Evolutionary conservation across 2,329 filamentous ascomycete genomes (phyloP), one percentile per base, ranked within the genome.

Genomic region (Uncinocarpus reesii): DNA sequence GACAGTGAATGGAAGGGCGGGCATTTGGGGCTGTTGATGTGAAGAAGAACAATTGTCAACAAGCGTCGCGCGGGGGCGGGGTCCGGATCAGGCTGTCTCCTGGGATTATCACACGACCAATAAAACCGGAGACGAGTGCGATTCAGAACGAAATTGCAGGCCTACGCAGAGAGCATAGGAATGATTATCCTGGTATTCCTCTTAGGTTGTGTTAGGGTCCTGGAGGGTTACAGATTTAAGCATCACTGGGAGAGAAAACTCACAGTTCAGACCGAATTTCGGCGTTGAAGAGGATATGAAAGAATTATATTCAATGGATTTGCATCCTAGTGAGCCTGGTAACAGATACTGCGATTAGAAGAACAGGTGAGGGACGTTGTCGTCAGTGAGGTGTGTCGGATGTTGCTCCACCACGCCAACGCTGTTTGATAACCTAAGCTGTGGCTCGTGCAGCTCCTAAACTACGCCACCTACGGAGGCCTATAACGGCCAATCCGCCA

Each of bases 1-100:
- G 73, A 98, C 92, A 71, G 86, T 93, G 76, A 95, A 95, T 52
- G 81, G 80, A 59, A 75, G 74, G 53, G 65, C 67, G 66, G 82
- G 73, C 84, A 89, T 89, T 64, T 67, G 76, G 53, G 56, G 56
- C 55, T 57, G 58, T 55, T 54, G 55, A 56, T 54, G 58, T 57
- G 56, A 52, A 56, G 55, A 58, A 60, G 53, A 50, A 48, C 50
- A 48, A 45, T 40, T n/a, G 18, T 15, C 10, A 42, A 18, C 24
- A 32, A 16, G 31, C 13, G 28, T 37, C 18, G 42, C 35, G 41
- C 42, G 47, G 38, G 20, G 32, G 20, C 26, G 21, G 45, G 38
- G 7, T 42, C 26, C 31, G 45, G 32, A 18, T 29, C 34, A 11
- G 20, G 40, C 34, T 18, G 41, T 23, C 16, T 40, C 18, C 13